Base-by-base conservation (phyloP, 805 yeast species). In the Yarrowia sp. region DNA sequence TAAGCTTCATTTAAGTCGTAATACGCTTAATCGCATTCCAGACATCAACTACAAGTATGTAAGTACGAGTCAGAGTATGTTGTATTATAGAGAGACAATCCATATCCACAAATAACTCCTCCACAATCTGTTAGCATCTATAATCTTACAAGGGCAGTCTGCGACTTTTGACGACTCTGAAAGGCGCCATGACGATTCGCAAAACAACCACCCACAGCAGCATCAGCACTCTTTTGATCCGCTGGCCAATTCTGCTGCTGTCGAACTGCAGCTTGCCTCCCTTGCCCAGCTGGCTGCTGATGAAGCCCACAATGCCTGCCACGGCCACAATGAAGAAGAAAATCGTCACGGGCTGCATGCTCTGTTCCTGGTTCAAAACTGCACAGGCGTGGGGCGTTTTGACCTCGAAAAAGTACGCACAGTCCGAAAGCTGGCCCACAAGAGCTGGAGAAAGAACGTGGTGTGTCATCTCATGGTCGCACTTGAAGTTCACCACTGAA, bases 311-410 rank as follows among this genome's bases (percentile, higher is more conserved):
- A 63, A 74, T 68, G 63, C 71, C 66, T n/a, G 75, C 72, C 59
- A 86, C 66, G 9, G 49, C 56, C 2, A 63, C 51, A 44, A 87
- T 85, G 53, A 87, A 84, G 77, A 88, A 83, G 59, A 87, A 79
- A 3, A 86, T 84, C 16, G 86, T 85, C 61, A 82, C 62, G 18
- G 77, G 76, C 19, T 70, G 66, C 64, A 73, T 64, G 8, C 87
- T 84, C 68, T 85, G 86, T 12, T 80, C 82, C 67, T 84, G 81
- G 58, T 85, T 84, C 9, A 88, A 84, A 1, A 91, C 86, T 0
- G 96, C 89, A 72, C 97, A 90, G 0, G 96, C 97, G 73, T 86
- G 87, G 42, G 88, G 84, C 3, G 96, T 88, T 66, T 90, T 76
- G 31, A 90, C 90, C 69, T 90, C 97, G 71, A 90, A 90, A 69